Percentiles rank a stretch among this genome's conserved stretches.
phyloP scores from a whole-genome alignment of 192 early-diverging fungal genomes.

The Coemansia sp. region DNA sequence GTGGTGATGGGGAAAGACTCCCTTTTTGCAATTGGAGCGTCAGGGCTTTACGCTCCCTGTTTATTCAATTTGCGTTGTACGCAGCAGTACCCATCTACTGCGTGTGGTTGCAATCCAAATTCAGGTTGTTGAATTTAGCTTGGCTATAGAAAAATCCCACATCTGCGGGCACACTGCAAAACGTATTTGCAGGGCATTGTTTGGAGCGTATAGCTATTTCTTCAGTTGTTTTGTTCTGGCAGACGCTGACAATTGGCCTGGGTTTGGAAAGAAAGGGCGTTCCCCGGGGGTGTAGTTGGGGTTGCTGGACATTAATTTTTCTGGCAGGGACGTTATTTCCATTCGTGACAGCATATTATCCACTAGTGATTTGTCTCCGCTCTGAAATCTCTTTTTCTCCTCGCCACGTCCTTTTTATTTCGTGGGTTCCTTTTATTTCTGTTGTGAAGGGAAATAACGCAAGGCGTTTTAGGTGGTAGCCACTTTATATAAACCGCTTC shows the following conservation, averaged over 20 bases:
- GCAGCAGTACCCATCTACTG: slow-evolving; percentile 10
- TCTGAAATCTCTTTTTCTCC: neutral
- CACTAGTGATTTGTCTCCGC: slow-evolving; percentile 9
- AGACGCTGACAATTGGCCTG: neutral
- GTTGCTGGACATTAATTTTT: slow-evolving; percentile 3
- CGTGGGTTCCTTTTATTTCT: neutral
- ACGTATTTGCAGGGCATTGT: neutral
- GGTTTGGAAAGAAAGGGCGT: neutral
- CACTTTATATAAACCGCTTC: slow-evolving; percentile 18
- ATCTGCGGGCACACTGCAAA: neutral
- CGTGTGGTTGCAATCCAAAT: neutral
- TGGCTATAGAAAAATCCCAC: neutral
- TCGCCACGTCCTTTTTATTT: neutral
- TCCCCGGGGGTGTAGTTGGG: neutral
- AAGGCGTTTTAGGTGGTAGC: slow-evolving; percentile 9
- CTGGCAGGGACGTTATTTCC: slow-evolving; percentile 10
- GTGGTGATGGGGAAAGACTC: neutral
- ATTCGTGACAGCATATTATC: slow-evolving; percentile 19
- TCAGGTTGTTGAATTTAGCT: neutral
- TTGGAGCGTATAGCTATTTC: neutral
- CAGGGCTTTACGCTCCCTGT: neutral
- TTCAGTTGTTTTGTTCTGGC: no score
- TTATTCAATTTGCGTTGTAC: neutral
- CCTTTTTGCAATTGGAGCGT: slow-evolving; percentile 1
- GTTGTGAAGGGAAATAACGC: neutral